phyloP scores from a whole-genome alignment of 2,329 filamentous ascomycete genomes.

The Fusarium sulawesiense region DNA sequence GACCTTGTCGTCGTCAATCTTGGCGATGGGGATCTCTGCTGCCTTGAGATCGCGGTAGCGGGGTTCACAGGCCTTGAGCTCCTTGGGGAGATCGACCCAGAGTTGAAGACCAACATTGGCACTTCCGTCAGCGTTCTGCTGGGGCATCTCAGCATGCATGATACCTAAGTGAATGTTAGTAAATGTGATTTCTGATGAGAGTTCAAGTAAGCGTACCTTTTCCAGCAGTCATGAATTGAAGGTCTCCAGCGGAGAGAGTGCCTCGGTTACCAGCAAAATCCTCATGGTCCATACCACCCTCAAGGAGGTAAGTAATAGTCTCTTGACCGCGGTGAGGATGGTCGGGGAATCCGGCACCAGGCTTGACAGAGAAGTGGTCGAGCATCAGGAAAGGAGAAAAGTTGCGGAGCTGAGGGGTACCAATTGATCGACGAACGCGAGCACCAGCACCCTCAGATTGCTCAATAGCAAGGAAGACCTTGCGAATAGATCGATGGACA shows the following conservation, averaged over 20 bases:
- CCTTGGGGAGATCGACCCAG: constrained; percentile 89
- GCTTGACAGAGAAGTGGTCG: constrained; percentile 86
- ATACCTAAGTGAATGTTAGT: constrained; percentile 68
- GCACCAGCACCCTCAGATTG: constrained; percentile 91
- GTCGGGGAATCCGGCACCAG: constrained; percentile 89
- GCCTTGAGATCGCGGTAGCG: constrained; percentile 88
- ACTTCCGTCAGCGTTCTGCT: constrained; percentile 78
- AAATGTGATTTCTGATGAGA: too few species aligned
- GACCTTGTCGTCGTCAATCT: constrained; percentile 77
- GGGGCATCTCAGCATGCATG: constrained; percentile 96
- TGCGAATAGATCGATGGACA: constrained; percentile 78
- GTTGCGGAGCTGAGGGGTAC: constrained; percentile 83
- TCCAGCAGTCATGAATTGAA: constrained; percentile 98
- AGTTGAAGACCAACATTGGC: constrained; percentile 90
- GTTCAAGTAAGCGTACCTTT: constrained; percentile 36
- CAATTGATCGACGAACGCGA: constrained; percentile 86
- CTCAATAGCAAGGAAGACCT: constrained; percentile 85
- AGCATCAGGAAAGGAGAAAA: constrained; percentile 96
- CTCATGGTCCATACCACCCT: constrained; percentile 88
- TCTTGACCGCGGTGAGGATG: constrained; percentile 88
- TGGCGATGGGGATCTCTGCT: constrained; percentile 80
- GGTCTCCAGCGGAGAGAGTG: constrained; percentile 85
- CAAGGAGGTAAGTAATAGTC: constrained; percentile 88
- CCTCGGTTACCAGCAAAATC: constrained; percentile 90
- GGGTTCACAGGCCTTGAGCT: constrained; percentile 89